A percentile compares a stretch with the other conserved stretches of the same genome.
Conservation (phyloP, 1,284 basidiomycete genomes). For the Ceratobasidium sp. region DNA sequence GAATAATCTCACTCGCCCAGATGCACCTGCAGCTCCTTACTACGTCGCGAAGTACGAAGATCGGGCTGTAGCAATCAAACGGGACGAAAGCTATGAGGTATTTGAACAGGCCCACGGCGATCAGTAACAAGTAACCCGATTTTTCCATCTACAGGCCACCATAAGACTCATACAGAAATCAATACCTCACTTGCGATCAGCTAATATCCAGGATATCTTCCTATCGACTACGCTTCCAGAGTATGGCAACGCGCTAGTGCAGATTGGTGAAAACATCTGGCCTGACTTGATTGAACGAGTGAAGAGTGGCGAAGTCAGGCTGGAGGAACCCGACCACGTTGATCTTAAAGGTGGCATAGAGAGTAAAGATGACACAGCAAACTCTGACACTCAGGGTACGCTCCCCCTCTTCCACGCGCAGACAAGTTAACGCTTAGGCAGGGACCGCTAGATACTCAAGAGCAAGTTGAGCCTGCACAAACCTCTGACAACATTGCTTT, state of each 20-base stretch:
- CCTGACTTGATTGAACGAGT: neutral
- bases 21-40: neutral
- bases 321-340: neutral
- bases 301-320: neutral
- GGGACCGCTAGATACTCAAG: no score
- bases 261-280: constrained; percentile 17
- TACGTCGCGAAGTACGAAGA: constrained; percentile 4
- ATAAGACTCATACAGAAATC: constrained; percentile 4
- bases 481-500: no score
- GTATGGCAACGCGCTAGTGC: neutral
- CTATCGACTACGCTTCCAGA: neutral
- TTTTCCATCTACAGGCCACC: neutral
- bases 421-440: no score
- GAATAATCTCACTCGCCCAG: neutral
- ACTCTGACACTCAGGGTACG: no score
- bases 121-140: neutral
- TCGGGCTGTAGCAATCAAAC: constrained; percentile 5
- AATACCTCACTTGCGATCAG: neutral
- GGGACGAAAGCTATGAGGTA: constrained; percentile 4
- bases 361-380: no score
- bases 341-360: no score
- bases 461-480: no score
- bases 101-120: neutral
- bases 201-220: neutral
- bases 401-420: no score